Conservation (phyloP, 306 rosid species). For the Quercus robur region DNA sequence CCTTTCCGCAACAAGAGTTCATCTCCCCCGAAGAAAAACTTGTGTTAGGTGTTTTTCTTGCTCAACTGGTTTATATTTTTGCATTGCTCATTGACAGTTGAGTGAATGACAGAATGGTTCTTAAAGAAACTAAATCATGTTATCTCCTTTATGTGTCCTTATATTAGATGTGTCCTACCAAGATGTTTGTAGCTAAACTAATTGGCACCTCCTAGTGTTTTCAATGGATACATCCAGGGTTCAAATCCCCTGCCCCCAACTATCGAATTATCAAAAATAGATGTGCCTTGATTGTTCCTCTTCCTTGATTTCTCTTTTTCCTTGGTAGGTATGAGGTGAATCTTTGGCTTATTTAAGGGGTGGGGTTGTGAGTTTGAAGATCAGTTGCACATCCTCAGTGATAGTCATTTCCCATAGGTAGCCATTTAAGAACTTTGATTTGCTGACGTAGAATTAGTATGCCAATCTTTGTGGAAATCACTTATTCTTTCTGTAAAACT, state of each 20-base stretch:
- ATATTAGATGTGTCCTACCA: too few species aligned
- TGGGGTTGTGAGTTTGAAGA: background rate
- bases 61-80: background rate
- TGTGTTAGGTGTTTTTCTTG: background rate
- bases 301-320: background rate
- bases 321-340: background rate
- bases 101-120: background rate
- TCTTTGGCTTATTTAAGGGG: background rate
- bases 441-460: background rate
- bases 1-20: background rate
- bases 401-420: background rate
- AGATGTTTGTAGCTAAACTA: too few species aligned
- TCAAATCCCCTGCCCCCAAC: too few species aligned
- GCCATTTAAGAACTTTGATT: background rate
- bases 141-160: background rate
- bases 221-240: too few species aligned
- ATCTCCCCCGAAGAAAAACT: background rate
- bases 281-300: background rate
- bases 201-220: too few species aligned
- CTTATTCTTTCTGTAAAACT: background rate
- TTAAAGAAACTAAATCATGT: background rate
- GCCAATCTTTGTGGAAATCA: background rate
- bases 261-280: background rate
- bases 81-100: background rate
- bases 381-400: background rate